Evolutionary conservation across 2,329 filamentous ascomycete species (phyloP), one percentile per base, ranked within the genome.

Genomic region (Ascochyta fabae): DNA sequence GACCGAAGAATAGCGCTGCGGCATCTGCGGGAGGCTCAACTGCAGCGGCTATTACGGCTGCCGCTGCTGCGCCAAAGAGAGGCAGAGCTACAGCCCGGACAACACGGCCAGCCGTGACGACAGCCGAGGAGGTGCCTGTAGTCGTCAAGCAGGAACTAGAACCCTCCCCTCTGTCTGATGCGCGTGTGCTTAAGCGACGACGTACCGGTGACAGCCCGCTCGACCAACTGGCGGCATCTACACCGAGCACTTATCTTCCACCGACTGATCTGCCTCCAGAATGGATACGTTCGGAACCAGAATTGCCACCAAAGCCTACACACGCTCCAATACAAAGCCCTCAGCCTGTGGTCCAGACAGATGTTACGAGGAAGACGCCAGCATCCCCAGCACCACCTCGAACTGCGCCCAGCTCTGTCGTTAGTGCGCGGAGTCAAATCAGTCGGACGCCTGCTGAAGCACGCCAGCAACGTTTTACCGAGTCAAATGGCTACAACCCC

Each of bases 151-250:
- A 42, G 23, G 53, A 55, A 15, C 27, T 15, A 12, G 22, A 4
- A 10, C 15, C 12, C 13, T 33, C 31, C 12, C 13, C 45, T 16
- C 24, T 51, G 19, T 16, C 51, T 15, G 46, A 35, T 19, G 4
- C 33, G n/a, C 53, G 39, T 19, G 31, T 43, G 19, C 44, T 36
- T 13, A 70, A 71, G 44, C 53, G 67, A 52, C 56, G 48, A 40
- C 63, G 66, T 38, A 61, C 50, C 23, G 58, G 54, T 26, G 41
- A 43, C 6, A 45, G 16, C 15, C 34, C 44, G 29, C 15, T 24
- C 10, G 8, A 33, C n/a, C 45, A 23, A 15, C 7, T 8, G 13
- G 10, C n/a, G 34, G 6, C 6, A 3, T 16, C 16, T 16, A 1
- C 24, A 4, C n/a, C 10, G 1, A 23, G 10, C 5, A 26, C 15